Evolutionary conservation across 495 filamentous ascomycete species (phyloP).

Genomic region (Penicillium bovifimosum): DNA sequence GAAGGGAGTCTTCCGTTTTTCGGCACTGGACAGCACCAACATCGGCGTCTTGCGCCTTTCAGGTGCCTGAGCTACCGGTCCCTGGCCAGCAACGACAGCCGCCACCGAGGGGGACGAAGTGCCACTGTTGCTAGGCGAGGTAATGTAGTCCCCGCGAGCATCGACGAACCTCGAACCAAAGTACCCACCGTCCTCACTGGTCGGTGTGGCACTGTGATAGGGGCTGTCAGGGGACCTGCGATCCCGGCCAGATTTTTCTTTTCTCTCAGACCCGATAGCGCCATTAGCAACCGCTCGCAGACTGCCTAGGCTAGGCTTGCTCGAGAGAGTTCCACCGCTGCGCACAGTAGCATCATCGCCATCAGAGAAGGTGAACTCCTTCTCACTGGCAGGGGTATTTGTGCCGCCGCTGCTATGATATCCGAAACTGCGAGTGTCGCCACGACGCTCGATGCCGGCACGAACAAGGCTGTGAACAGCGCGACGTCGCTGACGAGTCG

Average conservation of each 20-base stretch:
- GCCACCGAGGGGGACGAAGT: conserved; percentile 40
- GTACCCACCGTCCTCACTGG: conserved; percentile 57
- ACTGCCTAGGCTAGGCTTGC: conserved; percentile 72
- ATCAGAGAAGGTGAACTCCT: conserved; percentile 75
- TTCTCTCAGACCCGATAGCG: conserved; percentile 80
- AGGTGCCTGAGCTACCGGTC: conserved; percentile 40
- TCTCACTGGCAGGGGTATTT: conserved; percentile 85
- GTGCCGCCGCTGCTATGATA: conserved; percentile 64
- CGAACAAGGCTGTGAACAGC: conserved; percentile 88
- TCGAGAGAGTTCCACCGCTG: conserved; percentile 75
- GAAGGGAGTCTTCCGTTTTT: conserved; percentile 81
- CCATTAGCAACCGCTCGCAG: conserved; percentile 72
- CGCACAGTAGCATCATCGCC: conserved; percentile 78
- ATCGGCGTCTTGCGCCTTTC: conserved; percentile 76
- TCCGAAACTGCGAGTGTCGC: conserved; percentile 51
- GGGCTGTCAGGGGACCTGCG: conserved; percentile 48
- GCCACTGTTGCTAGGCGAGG: conserved; percentile 22
- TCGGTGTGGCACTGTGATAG: conserved; percentile 41
- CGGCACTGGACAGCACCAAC: conserved; percentile 80
- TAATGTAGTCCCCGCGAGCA: conserved; percentile 35
- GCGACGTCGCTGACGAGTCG: conserved; percentile 83
- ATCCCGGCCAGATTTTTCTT: conserved; percentile 56
- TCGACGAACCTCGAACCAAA: conserved; percentile 52
- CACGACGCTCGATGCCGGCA: conserved; percentile 81
- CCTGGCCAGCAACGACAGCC: conserved; percentile 45